A percentile compares a stretch with the other conserved stretches of the same genome.
These are phyloP conservation scores for Grosmannia clavigera DNA, from an alignment of 2,329 filamentous ascomycete genomes.

Conservation along the genomic window DNA sequence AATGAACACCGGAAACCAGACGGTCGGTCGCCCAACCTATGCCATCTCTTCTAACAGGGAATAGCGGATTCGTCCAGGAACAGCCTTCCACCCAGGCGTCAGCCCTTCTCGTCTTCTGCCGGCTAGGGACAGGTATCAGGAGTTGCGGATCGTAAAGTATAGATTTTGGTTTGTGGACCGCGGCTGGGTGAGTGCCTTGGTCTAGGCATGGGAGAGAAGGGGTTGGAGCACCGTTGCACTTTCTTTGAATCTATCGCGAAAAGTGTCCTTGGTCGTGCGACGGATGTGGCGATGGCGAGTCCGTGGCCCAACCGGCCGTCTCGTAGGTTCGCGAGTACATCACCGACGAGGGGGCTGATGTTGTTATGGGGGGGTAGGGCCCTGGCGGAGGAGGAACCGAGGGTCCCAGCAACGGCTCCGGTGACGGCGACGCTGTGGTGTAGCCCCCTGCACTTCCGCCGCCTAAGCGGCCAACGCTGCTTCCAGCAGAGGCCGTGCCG, in stretches of 20 bases:
- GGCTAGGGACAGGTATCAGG: background rate
- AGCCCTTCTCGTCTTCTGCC: background rate
- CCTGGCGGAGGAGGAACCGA: slow-evolving; percentile 3
- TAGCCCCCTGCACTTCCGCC: slow-evolving; percentile 15
- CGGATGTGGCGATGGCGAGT: background rate
- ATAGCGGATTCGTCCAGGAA: background rate
- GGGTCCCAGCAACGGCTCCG: slow-evolving; percentile 2
- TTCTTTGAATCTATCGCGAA: slow-evolving; percentile 51
- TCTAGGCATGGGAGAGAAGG: background rate
- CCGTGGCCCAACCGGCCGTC: slow-evolving; percentile 9
- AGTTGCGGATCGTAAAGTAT: background rate
- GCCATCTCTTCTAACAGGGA: slow-evolving; percentile 1
- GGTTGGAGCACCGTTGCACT: background rate
- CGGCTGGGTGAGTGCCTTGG: background rate
- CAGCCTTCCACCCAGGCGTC: background rate
- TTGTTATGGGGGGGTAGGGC: background rate
- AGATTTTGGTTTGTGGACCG: background rate
- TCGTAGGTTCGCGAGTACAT: slow-evolving; percentile 13
- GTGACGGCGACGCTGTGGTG: slow-evolving; percentile 6
- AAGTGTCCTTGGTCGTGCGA: slow-evolving; percentile 51
- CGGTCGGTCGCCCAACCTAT: slow-evolving; percentile 3
- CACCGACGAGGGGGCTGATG: background rate
- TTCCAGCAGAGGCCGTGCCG: slow-evolving; percentile 17
- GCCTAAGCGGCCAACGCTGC: background rate
- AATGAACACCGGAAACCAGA: background rate